Evolutionary conservation across 345 rosid species (phyloP).

Genomic region (Viola odorata): DNA sequence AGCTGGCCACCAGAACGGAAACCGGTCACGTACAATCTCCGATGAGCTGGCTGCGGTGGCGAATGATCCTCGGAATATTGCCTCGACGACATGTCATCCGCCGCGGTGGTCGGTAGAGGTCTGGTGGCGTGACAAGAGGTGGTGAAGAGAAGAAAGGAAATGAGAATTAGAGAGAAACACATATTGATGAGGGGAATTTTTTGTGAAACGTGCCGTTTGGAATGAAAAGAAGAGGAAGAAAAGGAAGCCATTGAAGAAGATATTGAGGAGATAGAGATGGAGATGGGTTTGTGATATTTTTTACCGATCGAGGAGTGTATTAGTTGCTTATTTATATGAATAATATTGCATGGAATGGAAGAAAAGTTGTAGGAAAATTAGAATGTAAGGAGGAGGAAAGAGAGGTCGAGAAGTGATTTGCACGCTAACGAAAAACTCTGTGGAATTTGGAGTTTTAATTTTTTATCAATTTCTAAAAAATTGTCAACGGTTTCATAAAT

Average conservation of each 20-base stretch:
- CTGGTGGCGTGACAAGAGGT: slow-evolving; percentile 32
- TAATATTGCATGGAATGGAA: slow-evolving; percentile 4
- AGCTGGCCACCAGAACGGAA: slow-evolving; percentile 35
- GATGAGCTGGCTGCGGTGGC: slow-evolving; percentile 6
- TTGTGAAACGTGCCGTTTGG: background rate
- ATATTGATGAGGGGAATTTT: slow-evolving; percentile 9
- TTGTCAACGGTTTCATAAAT: slow-evolving; percentile 31
- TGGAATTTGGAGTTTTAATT: slow-evolving; percentile 7
- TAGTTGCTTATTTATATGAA: background rate
- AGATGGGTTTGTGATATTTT: background rate
- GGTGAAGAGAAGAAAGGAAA: slow-evolving; percentile 23
- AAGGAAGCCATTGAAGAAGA: slow-evolving; percentile 18
- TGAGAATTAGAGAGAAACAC: slow-evolving; percentile 14
- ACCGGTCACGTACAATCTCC: slow-evolving; percentile 29
- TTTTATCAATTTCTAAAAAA: background rate
- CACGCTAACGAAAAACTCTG: slow-evolving; percentile 34
- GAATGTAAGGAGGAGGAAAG: slow-evolving; percentile 12
- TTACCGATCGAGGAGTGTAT: background rate
- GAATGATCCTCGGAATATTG: background rate
- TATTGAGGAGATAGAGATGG: background rate
- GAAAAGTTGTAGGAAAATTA: slow-evolving; percentile 12
- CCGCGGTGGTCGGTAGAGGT: slow-evolving; percentile 20
- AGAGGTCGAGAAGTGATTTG: slow-evolving; percentile 17
- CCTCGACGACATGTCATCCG: slow-evolving; percentile 2
- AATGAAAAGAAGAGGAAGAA: slow-evolving; percentile 17